phyloP scores from a whole-genome alignment of 192 early-diverging fungal species.

The Coemansia javaensis region DNA sequence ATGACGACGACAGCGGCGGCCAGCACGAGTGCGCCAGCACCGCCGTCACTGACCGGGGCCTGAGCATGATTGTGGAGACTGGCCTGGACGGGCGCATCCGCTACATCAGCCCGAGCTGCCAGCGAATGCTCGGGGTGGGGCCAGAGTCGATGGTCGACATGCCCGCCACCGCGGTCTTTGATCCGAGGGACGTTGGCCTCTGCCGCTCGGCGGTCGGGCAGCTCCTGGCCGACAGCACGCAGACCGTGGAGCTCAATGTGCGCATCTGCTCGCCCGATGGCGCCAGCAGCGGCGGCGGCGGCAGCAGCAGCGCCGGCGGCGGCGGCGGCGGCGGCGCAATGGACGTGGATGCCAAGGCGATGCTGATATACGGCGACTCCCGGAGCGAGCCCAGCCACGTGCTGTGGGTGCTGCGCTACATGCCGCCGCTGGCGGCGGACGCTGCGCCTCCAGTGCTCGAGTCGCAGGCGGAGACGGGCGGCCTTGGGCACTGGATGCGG shows the following conservation, averaged over 20 bases:
- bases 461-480: no score
- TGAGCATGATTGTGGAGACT: constrained; percentile 38
- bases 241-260: constrained; percentile 33
- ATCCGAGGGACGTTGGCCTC: constrained; percentile 7
- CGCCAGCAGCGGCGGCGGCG: no score
- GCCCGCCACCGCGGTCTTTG: constrained; percentile 29
- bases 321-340: neutral
- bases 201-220: constrained; percentile 39
- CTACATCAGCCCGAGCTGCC: constrained; percentile 39
- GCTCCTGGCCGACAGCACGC: constrained; percentile 30
- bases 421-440: constrained; percentile 1
- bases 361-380: constrained; percentile 30
- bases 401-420: constrained; percentile 38
- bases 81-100: constrained; percentile 34
- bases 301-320: no score
- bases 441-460: neutral
- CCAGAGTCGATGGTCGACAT: constrained; percentile 19
- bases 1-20: no score
- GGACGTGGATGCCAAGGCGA: constrained; percentile 36
- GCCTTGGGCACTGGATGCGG: no score
- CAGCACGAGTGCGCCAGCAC: no score
- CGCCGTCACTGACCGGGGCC: constrained; percentile 27
- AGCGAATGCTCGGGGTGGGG: constrained; percentile 16
- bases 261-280: constrained; percentile 13
- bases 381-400: constrained; percentile 35